These are phyloP conservation scores for Fusarium buharicum DNA, from an alignment of 2,329 filamentous ascomycete genomes.

Conservation along the genomic window DNA sequence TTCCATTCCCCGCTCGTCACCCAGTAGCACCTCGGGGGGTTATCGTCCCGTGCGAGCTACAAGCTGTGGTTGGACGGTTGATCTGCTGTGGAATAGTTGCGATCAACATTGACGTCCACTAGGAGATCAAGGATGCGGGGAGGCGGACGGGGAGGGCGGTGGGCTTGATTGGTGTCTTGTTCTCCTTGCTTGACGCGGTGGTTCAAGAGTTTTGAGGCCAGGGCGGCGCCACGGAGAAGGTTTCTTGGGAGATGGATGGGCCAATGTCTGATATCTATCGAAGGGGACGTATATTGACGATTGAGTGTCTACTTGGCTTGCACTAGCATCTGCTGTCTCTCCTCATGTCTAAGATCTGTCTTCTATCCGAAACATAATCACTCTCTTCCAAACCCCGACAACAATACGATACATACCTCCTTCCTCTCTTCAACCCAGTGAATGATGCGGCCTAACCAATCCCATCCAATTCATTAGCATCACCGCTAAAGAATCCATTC, in stretches of 20 bases:
- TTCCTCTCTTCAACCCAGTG: not conserved
- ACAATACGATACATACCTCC: not conserved
- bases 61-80: constrained; percentile 30
- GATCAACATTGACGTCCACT: constrained; percentile 26
- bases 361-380: constrained; percentile 2
- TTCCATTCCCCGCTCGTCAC: constrained; percentile 6
- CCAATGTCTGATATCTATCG: not conserved
- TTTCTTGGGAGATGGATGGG: constrained; percentile 4
- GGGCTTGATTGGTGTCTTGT: not conserved
- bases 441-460: too few species aligned
- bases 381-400: not conserved
- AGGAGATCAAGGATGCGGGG: constrained; percentile 7
- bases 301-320: not conserved
- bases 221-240: constrained; percentile 4
- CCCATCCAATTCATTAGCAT: not conserved
- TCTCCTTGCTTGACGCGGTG: not conserved
- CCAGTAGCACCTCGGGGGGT: not conserved
- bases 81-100: constrained; percentile 30
- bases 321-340: not conserved
- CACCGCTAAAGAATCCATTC: not conserved
- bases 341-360: constrained; percentile 15
- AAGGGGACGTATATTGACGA: not conserved
- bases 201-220: not conserved
- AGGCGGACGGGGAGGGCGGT: not conserved
- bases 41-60: constrained; percentile 1